Evolutionary conservation across 1,284 basidiomycete genomes (phyloP), one percentile per base, ranked within the genome.

Genomic region (Puccinia novopanici): DNA sequence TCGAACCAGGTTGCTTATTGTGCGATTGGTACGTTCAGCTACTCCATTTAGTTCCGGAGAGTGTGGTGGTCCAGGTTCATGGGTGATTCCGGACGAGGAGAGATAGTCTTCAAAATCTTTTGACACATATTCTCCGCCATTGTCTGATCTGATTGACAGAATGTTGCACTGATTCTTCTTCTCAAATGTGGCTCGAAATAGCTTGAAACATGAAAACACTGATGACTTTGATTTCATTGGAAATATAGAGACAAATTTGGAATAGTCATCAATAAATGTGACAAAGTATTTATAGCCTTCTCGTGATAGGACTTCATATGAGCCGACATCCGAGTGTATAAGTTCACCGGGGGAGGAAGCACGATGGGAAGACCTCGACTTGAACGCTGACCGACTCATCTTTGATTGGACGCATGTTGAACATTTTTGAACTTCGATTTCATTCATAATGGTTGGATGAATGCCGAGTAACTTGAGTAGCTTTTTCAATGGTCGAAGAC

Each of bases 121-220:
- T 24, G 59, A 65, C 24, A 61, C 61, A 57, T 81, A 82, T 59
- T 82, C 74, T 30, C 55, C 65, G 9, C 81, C 81, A 54, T 75
- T 78, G 65, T 82, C 82, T n/a, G 75, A 63, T 45, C 59, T 52
- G 22, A 82, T 27, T 24, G 59, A 48, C 40, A 54, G 68, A 5
- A 73, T 37, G 12, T 8, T 22, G 27, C 34, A 27, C 12, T 15
- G 5, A 12, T 13, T 24, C 2, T 73, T 8, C 5, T 30, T 73
- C 34, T 73, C 24, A 37, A 73, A 45, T 6, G 45, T n/a, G 8
- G n/a, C n/a, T n/a, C n/a, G n/a, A n/a, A n/a, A n/a, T n/a, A n/a
- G n/a, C n/a, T n/a, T n/a, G n/a, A n/a, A n/a, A n/a, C n/a, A n/a
- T n/a, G n/a, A n/a, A n/a, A n/a, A n/a, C n/a, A n/a, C n/a, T n/a